A percentile compares a stretch with the other conserved stretches of the same genome.
These are phyloP conservation scores for Tremellales sp. DNA, from an alignment of 1,284 basidiomycete species.

Conservation along the genomic window DNA sequence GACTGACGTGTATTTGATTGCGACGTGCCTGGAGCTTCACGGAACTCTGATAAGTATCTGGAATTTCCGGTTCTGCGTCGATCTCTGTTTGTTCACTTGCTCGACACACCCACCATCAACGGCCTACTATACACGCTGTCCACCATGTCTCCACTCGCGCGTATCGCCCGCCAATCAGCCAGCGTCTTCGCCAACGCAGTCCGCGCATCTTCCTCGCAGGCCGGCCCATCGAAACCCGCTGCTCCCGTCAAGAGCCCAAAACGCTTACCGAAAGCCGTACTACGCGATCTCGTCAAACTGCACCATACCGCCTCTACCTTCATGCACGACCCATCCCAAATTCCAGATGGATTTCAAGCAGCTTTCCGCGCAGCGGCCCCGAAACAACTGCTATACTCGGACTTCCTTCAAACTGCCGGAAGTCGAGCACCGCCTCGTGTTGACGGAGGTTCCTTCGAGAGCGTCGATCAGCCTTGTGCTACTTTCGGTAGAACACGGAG, in stretches of 20 bases:
- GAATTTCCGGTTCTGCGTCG: background rate
- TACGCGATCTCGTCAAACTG: conserved; percentile 34
- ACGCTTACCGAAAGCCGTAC: conserved; percentile 17
- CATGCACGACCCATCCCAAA: conserved; percentile 30
- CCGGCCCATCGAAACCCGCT: conserved; percentile 6
- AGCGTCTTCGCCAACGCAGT: background rate
- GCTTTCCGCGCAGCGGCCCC: conserved; percentile 22
- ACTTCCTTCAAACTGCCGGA: no score
- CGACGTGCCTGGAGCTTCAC: no score
- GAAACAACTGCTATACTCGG: conserved; percentile 16
- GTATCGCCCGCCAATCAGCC: background rate
- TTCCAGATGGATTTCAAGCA: conserved; percentile 31
- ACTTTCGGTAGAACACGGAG: conserved; percentile 2
- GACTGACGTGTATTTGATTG: conserved; percentile 20
- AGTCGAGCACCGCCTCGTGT: no score
- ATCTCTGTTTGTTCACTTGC: no score
- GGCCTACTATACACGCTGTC: conserved; percentile 6
- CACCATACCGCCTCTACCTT: conserved; percentile 43
- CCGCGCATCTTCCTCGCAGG: conserved; percentile 7
- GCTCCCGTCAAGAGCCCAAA: background rate
- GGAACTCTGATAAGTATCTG: background rate
- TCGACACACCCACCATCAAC: conserved; percentile 7
- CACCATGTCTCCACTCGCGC: no score
- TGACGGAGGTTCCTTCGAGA: conserved; percentile 8
- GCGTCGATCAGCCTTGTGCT: conserved; percentile 2